Percentiles rank a stretch among this genome's conserved stretches.
These are phyloP conservation scores for Herpetomonas muscarum DNA, from an alignment of 208 protist species.

Conservation along the genomic window DNA sequence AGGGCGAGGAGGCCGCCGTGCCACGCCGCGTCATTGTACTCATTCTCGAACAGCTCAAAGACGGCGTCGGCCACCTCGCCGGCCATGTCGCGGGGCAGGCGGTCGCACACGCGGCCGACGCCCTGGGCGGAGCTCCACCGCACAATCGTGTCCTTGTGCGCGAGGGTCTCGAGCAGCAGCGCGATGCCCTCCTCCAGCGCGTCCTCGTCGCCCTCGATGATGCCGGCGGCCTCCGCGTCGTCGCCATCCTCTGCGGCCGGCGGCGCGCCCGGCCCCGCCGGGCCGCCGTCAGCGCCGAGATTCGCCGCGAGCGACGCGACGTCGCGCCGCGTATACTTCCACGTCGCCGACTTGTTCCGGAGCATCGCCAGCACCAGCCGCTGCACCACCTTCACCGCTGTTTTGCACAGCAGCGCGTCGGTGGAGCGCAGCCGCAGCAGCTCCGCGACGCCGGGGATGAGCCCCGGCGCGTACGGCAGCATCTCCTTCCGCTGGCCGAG, in stretches of 20 bases:
- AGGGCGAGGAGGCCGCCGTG: constrained; percentile 96
- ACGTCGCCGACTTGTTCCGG: constrained; percentile 73
- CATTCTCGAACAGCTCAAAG: constrained; percentile 59
- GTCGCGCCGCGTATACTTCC: constrained; percentile 86
- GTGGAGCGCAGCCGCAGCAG: constrained; percentile 19
- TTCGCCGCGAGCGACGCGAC: constrained; percentile 68
- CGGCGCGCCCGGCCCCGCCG: not conserved
- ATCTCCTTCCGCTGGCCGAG: constrained; percentile 87
- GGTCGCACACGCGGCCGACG: constrained; percentile 91
- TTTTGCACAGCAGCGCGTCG: constrained; percentile 82
- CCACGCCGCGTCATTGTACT: constrained; percentile 83
- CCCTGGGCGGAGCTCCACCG: constrained; percentile 97
- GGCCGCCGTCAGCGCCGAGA: constrained; percentile 23
- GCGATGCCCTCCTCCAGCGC: constrained; percentile 77
- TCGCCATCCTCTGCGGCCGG: constrained; percentile 11
- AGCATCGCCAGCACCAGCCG: constrained; percentile 89
- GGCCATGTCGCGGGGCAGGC: constrained; percentile 86
- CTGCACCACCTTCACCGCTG: constrained; percentile 88
- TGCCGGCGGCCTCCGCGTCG: constrained; percentile 24
- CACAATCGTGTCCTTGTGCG: constrained; percentile 93
- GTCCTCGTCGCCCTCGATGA: constrained; percentile 54
- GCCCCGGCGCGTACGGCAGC: constrained; percentile 37
- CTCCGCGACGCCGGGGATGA: constrained; percentile 39
- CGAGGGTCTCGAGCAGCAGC: constrained; percentile 56
- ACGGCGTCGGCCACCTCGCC: constrained; percentile 88